Base-by-base conservation (phyloP, 352 stramenopile species). In the Aphanomyces invadans region DNA sequence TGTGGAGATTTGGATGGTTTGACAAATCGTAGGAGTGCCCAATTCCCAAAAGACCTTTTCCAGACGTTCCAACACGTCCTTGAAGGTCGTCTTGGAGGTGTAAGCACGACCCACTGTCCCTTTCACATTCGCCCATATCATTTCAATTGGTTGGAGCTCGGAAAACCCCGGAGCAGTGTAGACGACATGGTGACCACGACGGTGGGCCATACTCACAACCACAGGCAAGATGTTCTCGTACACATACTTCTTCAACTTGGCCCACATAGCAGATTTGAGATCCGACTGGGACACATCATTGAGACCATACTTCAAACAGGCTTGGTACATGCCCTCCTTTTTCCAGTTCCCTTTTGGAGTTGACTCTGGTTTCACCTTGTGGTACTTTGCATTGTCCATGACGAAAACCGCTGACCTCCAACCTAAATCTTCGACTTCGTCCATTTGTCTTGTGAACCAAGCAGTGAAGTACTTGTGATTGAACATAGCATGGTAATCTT, bases 361-460 rank as follows among this genome's bases (percentile, higher is more conserved):
- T 44, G 7, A 48, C 46, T 12, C 12, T 25, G 52, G 25, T 9
- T 64, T 51, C n/a, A 9, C 12, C 19, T 38, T 28, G 51, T 68
- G 62, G 32, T 68, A 68, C 9, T 33, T 44, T n/a, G 62, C 62
- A 31, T 68, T 68, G 52, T 68, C 62, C 62, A 68, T 68, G 62
- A 68, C 42, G 33, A 68, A 63, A 21, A 68, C n/a, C 2, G 31
- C 7, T 7, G 36, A 32, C 36, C 7, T 10, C 17, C 25, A 61
- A 7, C 36, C 36, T n/a, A 46, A n/a, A 4, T 61, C 53, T 25
- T 61, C 53, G 36, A 38, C n/a, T n/a, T 46, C 36, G 19, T 61
- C 29, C 17, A 61, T 10, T 21, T 48, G 36, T 7, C 46, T 61
- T 56, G 7, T 7, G 19, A 61, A 68, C 62, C 62, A 68, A 5